Evolutionary conservation across 768 basidiomycete genomes (phyloP), one percentile per base, ranked within the genome.

Genomic region (Suillus brevipes): DNA sequence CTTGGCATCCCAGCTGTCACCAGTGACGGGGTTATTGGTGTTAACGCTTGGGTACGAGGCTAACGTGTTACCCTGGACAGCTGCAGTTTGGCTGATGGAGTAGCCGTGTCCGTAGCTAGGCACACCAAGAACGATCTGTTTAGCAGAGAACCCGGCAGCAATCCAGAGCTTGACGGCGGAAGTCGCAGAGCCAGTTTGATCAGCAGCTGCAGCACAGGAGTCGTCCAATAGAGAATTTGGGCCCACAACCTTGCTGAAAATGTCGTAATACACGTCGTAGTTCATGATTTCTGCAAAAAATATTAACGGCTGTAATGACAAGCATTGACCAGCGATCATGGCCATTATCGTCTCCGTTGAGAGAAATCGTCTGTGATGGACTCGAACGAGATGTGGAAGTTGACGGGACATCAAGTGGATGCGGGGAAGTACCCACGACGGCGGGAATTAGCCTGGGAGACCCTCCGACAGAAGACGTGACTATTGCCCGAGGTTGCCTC

Each of bases 181-280:
- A 28, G 83, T 81, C 12, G 91, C 95, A 59, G 94, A 96, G 5
- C 94, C 94, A 50, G 79, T 77, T 64, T 87, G 89, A 64, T 86
- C 78, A 10, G 75, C 75, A 1, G 81, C 69, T 45, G 87, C 76
- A 0, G 87, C 86, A 74, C 96, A 97, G 0, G 84, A 81, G 77
- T 97, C 89, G 65, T 88, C 80, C 43, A 97, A 81, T 6, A 95
- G 95, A 2, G 95, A 88, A 75, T 93, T 94, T 16, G 96, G 87
- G 1, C 94, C 94, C 58, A 85, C 81, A 67, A 87, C 75, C 67
- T 79, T 74, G 64, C 82, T 81, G 73, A 83, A 83, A 28, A 81
- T 79, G 40, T 59, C 58, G 20, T 87, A 86, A 69, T 79, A 82
- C 61, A 90, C 75, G 69, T 90, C 89, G 75, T 91, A 91, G 74